These are phyloP conservation scores for Dendrostoma leiphaemia DNA, from an alignment of 2,329 filamentous ascomycete species.

Conservation along the genomic window DNA sequence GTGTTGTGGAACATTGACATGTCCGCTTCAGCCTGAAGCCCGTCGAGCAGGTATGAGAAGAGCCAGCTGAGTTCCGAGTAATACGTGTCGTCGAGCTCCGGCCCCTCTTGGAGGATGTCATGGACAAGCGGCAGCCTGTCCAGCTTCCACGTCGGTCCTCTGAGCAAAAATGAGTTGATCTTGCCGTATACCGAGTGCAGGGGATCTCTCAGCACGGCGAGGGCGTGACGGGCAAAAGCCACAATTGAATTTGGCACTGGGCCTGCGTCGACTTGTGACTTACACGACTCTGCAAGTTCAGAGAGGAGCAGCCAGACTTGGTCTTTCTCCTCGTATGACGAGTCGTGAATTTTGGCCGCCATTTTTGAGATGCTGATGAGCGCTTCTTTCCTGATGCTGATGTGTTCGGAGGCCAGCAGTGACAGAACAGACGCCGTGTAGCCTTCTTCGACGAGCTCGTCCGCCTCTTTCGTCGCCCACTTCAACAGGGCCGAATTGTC, in stretches of 20 bases:
- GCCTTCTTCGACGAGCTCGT: slow-evolving; percentile 77
- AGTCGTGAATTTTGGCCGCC: slow-evolving; percentile 61
- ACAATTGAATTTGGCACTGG: slow-evolving; percentile 71
- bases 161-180: slow-evolving; percentile 79
- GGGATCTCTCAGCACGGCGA: slow-evolving; percentile 71
- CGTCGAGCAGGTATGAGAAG: slow-evolving; percentile 66
- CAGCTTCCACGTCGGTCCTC: slow-evolving; percentile 71
- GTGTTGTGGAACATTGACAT: slow-evolving; percentile 59
- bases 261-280: slow-evolving; percentile 47
- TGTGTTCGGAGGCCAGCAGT: slow-evolving; percentile 72
- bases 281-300: slow-evolving; percentile 75
- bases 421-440: slow-evolving; percentile 68
- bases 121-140: slow-evolving; percentile 71
- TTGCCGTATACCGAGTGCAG: slow-evolving; percentile 83
- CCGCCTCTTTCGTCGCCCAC: slow-evolving; percentile 75
- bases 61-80: slow-evolving; percentile 75
- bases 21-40: slow-evolving; percentile 58
- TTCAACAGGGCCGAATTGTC: slow-evolving; percentile 54
- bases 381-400: slow-evolving; percentile 77
- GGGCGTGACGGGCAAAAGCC: slow-evolving; percentile 70
- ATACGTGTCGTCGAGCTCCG: slow-evolving; percentile 70
- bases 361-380: slow-evolving; percentile 67
- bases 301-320: slow-evolving; percentile 77
- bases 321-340: slow-evolving; percentile 71
- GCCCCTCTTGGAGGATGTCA: slow-evolving; percentile 60